Evolutionary conservation across 208 protist species (phyloP).

Genomic region (Kentomonas sorsogonicus): DNA sequence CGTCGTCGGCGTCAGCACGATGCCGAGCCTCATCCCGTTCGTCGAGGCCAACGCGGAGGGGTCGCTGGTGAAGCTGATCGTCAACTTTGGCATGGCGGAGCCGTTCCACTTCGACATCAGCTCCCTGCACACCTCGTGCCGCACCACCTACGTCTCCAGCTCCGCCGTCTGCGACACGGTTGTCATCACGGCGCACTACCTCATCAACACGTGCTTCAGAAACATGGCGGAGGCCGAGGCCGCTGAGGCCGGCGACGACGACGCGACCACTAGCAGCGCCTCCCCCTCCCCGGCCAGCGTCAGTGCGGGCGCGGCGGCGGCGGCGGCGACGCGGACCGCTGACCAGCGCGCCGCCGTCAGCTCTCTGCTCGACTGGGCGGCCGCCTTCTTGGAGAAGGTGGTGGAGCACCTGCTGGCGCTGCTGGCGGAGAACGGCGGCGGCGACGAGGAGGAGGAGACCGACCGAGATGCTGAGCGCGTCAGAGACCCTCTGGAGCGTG

Average conservation of each 20-base stretch:
- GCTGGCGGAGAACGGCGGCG: no score
- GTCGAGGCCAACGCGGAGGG: conserved; percentile 42
- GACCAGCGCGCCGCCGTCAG: no score
- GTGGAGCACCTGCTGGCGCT: no score
- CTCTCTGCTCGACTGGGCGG: no score
- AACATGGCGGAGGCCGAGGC: conserved; percentile 28
- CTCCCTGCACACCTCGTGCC: conserved; percentile 64
- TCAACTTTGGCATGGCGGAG: conserved; percentile 80
- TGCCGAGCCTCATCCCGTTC: conserved; percentile 58
- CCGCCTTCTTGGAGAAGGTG: no score
- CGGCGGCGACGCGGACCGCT: no score
- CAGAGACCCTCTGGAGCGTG: no score
- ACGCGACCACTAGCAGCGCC: conserved; percentile 45
- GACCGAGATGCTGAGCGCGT: no score
- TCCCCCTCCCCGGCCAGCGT: no score
- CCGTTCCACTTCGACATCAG: conserved; percentile 82
- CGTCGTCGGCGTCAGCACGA: conserved; percentile 42
- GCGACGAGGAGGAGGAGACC: no score
- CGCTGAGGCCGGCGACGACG: conserved; percentile 25
- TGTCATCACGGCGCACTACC: conserved; percentile 65
- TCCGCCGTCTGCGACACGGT: conserved; percentile 53
- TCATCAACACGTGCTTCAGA: conserved; percentile 67
- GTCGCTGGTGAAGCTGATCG: conserved; percentile 73
- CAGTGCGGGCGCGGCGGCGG: no score
- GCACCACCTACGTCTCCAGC: conserved; percentile 39